Base-by-base conservation (phyloP, 2,329 filamentous ascomycete species). In the Trichoderma guizhouense region DNA sequence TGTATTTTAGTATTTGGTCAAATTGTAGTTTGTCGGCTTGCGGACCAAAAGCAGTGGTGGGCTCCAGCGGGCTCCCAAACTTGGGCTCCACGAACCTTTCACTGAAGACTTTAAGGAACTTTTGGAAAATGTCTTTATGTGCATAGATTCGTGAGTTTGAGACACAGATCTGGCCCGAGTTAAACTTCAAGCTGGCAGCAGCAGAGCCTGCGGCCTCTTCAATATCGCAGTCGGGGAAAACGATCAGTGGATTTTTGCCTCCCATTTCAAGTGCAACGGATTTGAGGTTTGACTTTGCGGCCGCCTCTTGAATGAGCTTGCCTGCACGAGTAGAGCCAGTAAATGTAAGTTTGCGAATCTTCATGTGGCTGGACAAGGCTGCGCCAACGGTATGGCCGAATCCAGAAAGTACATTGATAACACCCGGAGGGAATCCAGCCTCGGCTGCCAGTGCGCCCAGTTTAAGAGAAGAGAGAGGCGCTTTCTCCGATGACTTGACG, bases 331-430 rank as follows among this genome's bases (percentile, higher is more conserved):
- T 92, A 18, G 88, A 91, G 53, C 92, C 92, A 0, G 92, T 94
- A 76, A 94, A 94, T 0, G 91, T 90, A 68, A 94, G 85, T 82
- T 93, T 94, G 76, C 92, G 89, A 30, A 94, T 86, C 51, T 85
- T 84, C 7, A 86, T 81, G 78, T 94, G 92, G 55, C 85, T 82
- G 1, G 89, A 89, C 7, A 94, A 84, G 0, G 91, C 89, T 5
- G 89, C 86, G 21, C 92, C 92, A 3, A 91, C 90, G 36, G 88
- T 87, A 30, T 84, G 84, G 18, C 92, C 92, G 70, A 89, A 84
- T 0, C 92, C 92, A 72, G 92, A 92, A 69, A 94, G 77, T 62
- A 94, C 85, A 78, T 93, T 93, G 75, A 94, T 82, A 5, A 93
- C 91, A 34, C 92, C 92, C 0, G 91, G 87, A 7, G 92, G 92